These are phyloP conservation scores for Hymenoscyphus fructigenus DNA, from an alignment of 2,329 filamentous ascomycete species.

Conservation along the genomic window DNA sequence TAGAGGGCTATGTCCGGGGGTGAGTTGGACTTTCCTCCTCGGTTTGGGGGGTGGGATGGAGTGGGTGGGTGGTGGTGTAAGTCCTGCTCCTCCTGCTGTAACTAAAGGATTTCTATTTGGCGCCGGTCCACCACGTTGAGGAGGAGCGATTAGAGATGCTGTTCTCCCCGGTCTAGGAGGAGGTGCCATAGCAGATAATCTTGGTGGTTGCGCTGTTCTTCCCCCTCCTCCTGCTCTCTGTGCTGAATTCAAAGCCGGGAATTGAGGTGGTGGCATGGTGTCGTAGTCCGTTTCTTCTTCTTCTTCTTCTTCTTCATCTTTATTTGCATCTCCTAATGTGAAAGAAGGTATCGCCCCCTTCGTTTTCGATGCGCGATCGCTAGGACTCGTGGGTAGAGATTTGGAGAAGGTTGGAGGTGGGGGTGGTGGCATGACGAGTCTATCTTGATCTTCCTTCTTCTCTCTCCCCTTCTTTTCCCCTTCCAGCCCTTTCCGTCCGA, in stretches of 20 bases:
- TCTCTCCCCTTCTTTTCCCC: neutral
- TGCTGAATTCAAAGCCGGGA: slow-evolving; percentile 52
- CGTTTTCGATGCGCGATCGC: slow-evolving; percentile 14
- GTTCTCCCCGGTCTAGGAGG: slow-evolving; percentile 16
- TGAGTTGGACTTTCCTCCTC: slow-evolving; percentile 71
- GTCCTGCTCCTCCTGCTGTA: slow-evolving; percentile 41
- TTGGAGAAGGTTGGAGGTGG: slow-evolving; percentile 30
- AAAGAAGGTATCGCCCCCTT: slow-evolving; percentile 21
- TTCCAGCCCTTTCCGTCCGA: neutral
- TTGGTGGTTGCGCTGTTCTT: slow-evolving; percentile 19
- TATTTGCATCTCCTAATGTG: slow-evolving; percentile 11
- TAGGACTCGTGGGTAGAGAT: slow-evolving; percentile 27
- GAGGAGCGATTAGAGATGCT: slow-evolving; percentile 23
- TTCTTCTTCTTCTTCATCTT: slow-evolving; percentile 21
- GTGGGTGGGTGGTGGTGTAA: slow-evolving; percentile 57
- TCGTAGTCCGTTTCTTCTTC: slow-evolving; percentile 31
- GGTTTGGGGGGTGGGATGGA: slow-evolving; percentile 53
- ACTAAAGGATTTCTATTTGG: slow-evolving; percentile 30
- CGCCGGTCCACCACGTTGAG: slow-evolving; percentile 27
- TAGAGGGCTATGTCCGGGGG: slow-evolving; percentile 89
- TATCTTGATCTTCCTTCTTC: slow-evolving; percentile 32
- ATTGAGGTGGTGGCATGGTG: slow-evolving; percentile 33
- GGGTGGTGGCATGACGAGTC: slow-evolving; percentile 42
- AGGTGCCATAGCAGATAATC: slow-evolving; percentile 19
- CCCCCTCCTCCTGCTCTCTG: slow-evolving; percentile 44